Percentiles rank a stretch among this genome's conserved stretches.
phyloP scores from a whole-genome alignment of 495 filamentous ascomycete species.

The Penicillium lividum region DNA sequence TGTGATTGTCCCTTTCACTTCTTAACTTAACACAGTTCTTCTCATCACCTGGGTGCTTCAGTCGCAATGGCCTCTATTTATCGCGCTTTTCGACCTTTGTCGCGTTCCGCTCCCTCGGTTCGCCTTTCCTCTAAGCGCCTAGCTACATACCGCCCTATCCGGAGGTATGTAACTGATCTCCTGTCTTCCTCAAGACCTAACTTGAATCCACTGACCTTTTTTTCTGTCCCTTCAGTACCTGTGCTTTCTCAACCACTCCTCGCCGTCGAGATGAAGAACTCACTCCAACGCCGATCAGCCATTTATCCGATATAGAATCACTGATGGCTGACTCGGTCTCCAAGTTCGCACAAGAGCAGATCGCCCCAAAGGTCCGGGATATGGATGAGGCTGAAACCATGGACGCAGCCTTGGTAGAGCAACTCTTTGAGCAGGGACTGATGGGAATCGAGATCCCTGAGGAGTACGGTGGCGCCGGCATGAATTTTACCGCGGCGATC shows the following conservation, averaged over 20 bases:
- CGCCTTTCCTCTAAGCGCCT: constrained; percentile 46
- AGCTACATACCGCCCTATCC: constrained; percentile 39
- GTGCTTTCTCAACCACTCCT: constrained; percentile 72
- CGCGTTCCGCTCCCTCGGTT: constrained; percentile 55
- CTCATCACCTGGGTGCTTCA: neutral
- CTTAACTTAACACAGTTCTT: constrained; percentile 1
- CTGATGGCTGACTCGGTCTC: constrained; percentile 87
- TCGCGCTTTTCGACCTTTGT: constrained; percentile 66
- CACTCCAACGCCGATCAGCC: constrained; percentile 88
- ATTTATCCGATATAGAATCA: constrained; percentile 86
- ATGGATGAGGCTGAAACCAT: constrained; percentile 98
- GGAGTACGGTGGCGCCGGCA: constrained; percentile 92
- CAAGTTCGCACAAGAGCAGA: constrained; percentile 85
- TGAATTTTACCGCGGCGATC: constrained; percentile 98
- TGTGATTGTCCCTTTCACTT: constrained; percentile 32
- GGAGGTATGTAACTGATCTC: constrained; percentile 35
- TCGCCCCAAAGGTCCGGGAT: constrained; percentile 89
- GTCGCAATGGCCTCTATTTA: constrained; percentile 68
- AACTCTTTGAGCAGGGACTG: constrained; percentile 93
- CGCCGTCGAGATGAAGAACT: constrained; percentile 62
- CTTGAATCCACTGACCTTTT: neutral
- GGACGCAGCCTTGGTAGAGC: constrained; percentile 84
- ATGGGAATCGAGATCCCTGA: constrained; percentile 99
- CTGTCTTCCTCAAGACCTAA: neutral
- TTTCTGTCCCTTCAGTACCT: constrained; percentile 45